Evolutionary conservation across 306 rosid species (phyloP).

Genomic region (Vigna mungo): DNA sequence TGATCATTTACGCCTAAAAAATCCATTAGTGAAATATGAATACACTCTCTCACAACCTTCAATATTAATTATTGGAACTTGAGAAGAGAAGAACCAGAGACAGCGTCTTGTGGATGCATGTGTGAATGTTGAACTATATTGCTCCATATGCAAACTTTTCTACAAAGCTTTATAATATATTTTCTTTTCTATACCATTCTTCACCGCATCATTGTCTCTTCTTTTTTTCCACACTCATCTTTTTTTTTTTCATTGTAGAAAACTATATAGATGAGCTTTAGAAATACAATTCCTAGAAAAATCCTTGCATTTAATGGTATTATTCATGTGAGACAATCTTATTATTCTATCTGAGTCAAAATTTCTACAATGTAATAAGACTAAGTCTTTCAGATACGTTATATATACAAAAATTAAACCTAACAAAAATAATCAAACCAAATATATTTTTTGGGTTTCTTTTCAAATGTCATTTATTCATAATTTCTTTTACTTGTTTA

Average conservation of each 20-base stretch:
- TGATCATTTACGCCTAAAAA: too few species aligned
- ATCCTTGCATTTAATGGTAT: background rate
- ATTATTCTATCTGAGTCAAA: too few species aligned
- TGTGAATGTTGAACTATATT: background rate
- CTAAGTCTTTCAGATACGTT: too few species aligned
- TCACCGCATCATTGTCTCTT: background rate
- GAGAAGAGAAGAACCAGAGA: background rate
- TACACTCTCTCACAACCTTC: too few species aligned
- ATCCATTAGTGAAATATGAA: too few species aligned
- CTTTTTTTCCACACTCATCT: background rate
- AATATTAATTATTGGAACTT: background rate
- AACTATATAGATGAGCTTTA: background rate
- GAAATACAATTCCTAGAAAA: background rate
- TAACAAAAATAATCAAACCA: too few species aligned
- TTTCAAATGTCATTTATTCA: too few species aligned
- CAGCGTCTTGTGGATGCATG: background rate
- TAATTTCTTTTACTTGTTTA: too few species aligned
- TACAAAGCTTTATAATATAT: background rate
- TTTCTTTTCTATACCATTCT: background rate
- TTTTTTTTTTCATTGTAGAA: background rate
- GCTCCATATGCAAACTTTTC: background rate
- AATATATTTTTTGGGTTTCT: too few species aligned
- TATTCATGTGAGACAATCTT: too few species aligned
- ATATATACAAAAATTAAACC: too few species aligned
- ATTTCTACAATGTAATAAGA: too few species aligned